Percentiles rank a stretch among this genome's conserved stretches.
Conservation (phyloP, 768 basidiomycete genomes). For the Rhizopogon salebrosus region DNA sequence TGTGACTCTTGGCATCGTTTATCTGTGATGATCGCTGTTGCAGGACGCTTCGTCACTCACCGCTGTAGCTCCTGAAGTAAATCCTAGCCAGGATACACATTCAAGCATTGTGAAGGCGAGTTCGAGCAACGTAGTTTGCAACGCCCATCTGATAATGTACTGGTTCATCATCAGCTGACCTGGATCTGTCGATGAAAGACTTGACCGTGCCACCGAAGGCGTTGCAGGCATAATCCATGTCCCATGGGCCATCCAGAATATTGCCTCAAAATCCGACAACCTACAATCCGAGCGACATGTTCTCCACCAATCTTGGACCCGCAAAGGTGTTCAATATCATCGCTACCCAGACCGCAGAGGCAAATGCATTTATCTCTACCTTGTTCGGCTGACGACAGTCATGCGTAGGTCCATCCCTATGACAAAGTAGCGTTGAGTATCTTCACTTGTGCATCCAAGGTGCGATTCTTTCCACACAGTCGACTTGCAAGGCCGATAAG, state of each 20-base stretch:
- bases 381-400: no score
- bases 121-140: background rate
- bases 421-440: background rate
- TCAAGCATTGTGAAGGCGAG: background rate
- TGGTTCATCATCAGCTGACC: background rate
- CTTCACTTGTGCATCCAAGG: background rate
- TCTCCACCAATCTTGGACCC: background rate
- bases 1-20: background rate
- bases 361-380: background rate
- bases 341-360: background rate
- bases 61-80: background rate
- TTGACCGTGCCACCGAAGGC: background rate
- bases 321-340: background rate
- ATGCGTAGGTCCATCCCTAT: background rate
- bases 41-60: background rate
- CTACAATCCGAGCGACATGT: background rate
- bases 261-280: background rate
- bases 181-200: background rate
- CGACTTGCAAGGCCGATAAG: accelerated
- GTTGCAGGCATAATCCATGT: no score
- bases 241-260: background rate
- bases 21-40: background rate
- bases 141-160: background rate
- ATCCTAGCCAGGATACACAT: background rate
- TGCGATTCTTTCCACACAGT: background rate